These are phyloP conservation scores for Colletotrichum sojae DNA, from an alignment of 2,329 filamentous ascomycete genomes.

Conservation along the genomic window DNA sequence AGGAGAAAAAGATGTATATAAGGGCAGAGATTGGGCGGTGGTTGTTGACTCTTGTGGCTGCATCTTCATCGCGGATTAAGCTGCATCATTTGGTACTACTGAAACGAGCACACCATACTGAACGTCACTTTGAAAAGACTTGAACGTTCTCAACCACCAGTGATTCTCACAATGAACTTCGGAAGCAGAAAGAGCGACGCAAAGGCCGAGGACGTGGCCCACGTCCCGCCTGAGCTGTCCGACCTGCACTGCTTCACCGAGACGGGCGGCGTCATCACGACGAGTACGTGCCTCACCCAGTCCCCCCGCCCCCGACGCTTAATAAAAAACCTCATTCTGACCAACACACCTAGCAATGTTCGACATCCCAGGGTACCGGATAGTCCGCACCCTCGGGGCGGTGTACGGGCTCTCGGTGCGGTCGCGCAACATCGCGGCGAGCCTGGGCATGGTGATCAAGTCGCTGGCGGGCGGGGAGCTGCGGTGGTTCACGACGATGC, in stretches of 20 bases:
- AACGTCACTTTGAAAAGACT: background rate
- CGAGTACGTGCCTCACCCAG: constrained; percentile 54
- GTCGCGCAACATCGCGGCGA: constrained; percentile 71
- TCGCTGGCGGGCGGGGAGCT: constrained; percentile 72
- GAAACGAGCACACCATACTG: background rate
- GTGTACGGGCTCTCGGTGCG: constrained; percentile 71
- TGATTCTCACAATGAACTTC: constrained; percentile 20
- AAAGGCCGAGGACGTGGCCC: constrained; percentile 48
- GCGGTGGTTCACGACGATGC: constrained; percentile 70
- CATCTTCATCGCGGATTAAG: background rate
- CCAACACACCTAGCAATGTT: constrained; percentile 63
- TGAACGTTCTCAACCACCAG: background rate
- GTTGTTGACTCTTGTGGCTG: background rate
- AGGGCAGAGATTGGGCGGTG: background rate
- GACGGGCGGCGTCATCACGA: constrained; percentile 72
- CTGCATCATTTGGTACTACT: background rate
- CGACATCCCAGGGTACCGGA: constrained; percentile 72
- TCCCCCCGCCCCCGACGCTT: too few relatives aligned
- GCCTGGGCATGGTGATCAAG: constrained; percentile 69
- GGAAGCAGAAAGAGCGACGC: constrained; percentile 24
- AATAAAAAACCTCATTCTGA: too few relatives aligned
- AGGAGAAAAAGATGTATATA: background rate
- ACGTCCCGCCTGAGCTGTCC: constrained; percentile 57
- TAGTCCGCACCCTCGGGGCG: constrained; percentile 70
- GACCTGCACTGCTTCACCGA: constrained; percentile 73